Evolutionary conservation across 2,329 filamentous ascomycete species (phyloP).

Genomic region (Cladosporium sp.): DNA sequence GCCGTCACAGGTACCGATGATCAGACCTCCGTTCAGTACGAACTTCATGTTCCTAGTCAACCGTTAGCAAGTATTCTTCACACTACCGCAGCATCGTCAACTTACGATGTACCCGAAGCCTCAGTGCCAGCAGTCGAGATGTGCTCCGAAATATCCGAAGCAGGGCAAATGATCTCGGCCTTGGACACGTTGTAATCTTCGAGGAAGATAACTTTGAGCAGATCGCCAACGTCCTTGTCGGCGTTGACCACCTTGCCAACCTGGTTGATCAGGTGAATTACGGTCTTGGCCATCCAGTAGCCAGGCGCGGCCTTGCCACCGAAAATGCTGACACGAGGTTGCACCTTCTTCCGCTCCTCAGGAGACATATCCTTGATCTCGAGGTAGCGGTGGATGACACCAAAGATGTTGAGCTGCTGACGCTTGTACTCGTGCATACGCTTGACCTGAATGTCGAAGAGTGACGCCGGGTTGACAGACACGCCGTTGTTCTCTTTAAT

Average conservation of each 20-base stretch:
- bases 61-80: slow-evolving; percentile 5
- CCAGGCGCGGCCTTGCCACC: slow-evolving; percentile 96
- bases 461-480: slow-evolving; percentile 78
- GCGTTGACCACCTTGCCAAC: slow-evolving; percentile 90
- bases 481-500: slow-evolving; percentile 81
- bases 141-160: slow-evolving; percentile 95
- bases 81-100: not conserved
- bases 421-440: slow-evolving; percentile 99
- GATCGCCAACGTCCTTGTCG: slow-evolving; percentile 85
- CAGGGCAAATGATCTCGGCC: slow-evolving; percentile 92
- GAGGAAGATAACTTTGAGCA: slow-evolving; percentile 95
- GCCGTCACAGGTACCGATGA: slow-evolving; percentile 97
- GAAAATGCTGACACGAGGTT: slow-evolving; percentile 90
- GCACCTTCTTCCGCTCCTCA: slow-evolving; percentile 81
- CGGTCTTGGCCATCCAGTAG: slow-evolving; percentile 99
- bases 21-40: slow-evolving; percentile 92
- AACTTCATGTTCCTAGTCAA: slow-evolving; percentile 89
- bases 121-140: slow-evolving; percentile 98
- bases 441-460: slow-evolving; percentile 98
- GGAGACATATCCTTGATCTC: slow-evolving; percentile 80
- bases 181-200: slow-evolving; percentile 99
- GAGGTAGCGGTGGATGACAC: slow-evolving; percentile 92
- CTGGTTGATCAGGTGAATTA: slow-evolving; percentile 89
- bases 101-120: slow-evolving; percentile 70
- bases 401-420: slow-evolving; percentile 98